Evolutionary conservation across 1,139 yeast genomes (phyloP).

Genomic region (Blastobotrys apis): DNA sequence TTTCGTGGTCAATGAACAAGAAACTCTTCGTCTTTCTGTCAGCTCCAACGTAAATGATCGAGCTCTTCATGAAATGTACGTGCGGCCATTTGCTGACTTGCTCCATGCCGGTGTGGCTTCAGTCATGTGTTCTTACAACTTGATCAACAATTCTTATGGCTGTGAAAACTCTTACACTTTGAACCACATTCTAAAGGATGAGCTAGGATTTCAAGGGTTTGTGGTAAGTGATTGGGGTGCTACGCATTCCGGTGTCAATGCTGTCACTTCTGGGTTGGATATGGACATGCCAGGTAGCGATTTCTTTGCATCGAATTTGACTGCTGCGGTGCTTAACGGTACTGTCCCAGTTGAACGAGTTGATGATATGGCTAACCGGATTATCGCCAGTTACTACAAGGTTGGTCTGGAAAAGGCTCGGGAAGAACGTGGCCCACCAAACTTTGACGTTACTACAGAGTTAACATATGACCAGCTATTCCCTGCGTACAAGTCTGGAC

Average conservation of each 20-base stretch:
- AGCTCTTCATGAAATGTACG: constrained; percentile 57
- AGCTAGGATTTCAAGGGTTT: constrained; percentile 64
- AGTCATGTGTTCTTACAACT: constrained; percentile 59
- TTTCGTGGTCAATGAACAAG: constrained; percentile 60
- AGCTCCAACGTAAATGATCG: constrained; percentile 51
- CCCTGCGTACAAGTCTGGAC: constrained; percentile 52
- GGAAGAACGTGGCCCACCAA: constrained; percentile 42
- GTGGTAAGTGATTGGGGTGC: constrained; percentile 68
- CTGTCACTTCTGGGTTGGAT: constrained; percentile 59
- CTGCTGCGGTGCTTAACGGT: constrained; percentile 52
- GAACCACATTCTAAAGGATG: constrained; percentile 55
- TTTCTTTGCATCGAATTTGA: constrained; percentile 55
- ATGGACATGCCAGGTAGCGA: constrained; percentile 69
- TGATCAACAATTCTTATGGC: constrained; percentile 54
- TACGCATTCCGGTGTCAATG: constrained; percentile 53
- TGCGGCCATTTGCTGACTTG: constrained; percentile 66
- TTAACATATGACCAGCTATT: constrained; percentile 51
- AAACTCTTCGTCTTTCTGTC: constrained; percentile 32
- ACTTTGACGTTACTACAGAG: constrained; percentile 57
- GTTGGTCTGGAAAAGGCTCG: constrained; percentile 28
- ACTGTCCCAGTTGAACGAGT: constrained; percentile 53
- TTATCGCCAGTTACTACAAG: constrained; percentile 53
- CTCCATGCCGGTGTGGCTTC: constrained; percentile 60
- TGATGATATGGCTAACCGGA: constrained; percentile 59
- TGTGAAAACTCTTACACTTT: constrained; percentile 58